Percentiles rank a stretch among this genome's conserved stretches.
phyloP scores from a whole-genome alignment of 2,329 filamentous ascomycete species.

The Chalaropsis ovoidea region DNA sequence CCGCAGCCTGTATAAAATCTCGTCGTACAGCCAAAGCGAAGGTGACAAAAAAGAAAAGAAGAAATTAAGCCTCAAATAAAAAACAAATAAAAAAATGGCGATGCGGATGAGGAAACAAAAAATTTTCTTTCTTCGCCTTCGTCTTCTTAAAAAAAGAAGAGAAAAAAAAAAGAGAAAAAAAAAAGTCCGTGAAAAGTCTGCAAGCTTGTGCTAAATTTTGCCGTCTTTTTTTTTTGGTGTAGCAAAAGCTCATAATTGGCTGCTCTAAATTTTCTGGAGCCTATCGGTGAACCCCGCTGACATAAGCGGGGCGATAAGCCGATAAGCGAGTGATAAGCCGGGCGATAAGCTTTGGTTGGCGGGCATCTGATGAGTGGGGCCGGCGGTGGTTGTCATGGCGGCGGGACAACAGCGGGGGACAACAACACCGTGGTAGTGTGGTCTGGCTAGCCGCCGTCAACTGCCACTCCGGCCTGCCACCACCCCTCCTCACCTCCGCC shows the following conservation, averaged over 20 bases:
- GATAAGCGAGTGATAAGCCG: neutral
- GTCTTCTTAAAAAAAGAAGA: neutral
- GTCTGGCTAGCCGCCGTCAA: too few relatives aligned
- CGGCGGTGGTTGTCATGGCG: neutral
- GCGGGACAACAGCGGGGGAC: too few relatives aligned
- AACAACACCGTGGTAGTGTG: too few relatives aligned
- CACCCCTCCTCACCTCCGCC: too few relatives aligned
- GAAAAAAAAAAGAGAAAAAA: constrained; percentile 1
- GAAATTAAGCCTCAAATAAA: constrained; percentile 3
- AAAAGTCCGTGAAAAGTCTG: constrained; percentile 9
- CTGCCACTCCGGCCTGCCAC: too few relatives aligned
- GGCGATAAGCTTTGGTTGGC: neutral
- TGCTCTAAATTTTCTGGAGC: constrained; percentile 7
- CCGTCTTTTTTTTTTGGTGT: constrained; percentile 11
- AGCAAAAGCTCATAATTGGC: constrained; percentile 9
- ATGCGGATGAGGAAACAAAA: too few relatives aligned
- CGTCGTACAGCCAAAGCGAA: neutral
- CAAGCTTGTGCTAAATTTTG: neutral
- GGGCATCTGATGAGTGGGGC: constrained; percentile 5
- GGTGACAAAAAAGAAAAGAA: neutral
- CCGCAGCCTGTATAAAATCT: neutral
- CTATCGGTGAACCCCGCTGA: constrained; percentile 20
- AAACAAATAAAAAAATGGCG: too few relatives aligned
- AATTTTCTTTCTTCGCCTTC: too few relatives aligned
- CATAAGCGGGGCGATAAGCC: constrained; percentile 15